Base-by-base conservation (phyloP, 73 alveolate species). In the Paramecium biaurelia region DNA sequence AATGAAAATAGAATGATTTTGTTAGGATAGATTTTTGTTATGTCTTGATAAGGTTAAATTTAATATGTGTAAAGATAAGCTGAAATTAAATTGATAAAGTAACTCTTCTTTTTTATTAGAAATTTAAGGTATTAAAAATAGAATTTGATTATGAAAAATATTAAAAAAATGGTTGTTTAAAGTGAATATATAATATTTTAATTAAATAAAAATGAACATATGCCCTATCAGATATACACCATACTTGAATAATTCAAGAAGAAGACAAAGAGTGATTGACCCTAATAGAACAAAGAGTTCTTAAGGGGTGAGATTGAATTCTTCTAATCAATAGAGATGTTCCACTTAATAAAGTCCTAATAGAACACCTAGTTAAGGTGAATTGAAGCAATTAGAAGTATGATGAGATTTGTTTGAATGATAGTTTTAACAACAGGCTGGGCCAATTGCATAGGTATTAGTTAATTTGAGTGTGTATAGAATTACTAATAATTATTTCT, bases 331-430 rank as follows among this genome's bases (percentile, higher is more conserved):
- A 63, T 63, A 63, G 12, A 26, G 84, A 30, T 63, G 84, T 26
- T 63, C 84, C 41, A 63, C 84, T 1, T 32, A 63, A 24, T 14
- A 63, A 63, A 63, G 84, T 63, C 84, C 84, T 63, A 63, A 63
- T 26, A 26, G 84, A 32, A 63, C 84, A 30, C 84, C 84, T 26
- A 63, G 84, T 63, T 63, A 63, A 24, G 84, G 84, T 1, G 84
- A 63, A 63, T 63, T 63, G 45, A 49, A 63, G 45, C 41, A 63
- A 30, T 11, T 63, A 30, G 84, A 63, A 63, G 84, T 63, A 63
- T 30, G 20, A 30, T 63, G 49, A 30, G 84, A 63, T 63, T 63
- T 63, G 45, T 63, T 63, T 23, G 84, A 63, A 63, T 26, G 45
- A 26, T 63, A 63, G 84, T 23, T 63, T 63, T 32, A 53, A 26